Evolutionary conservation across 192 early-diverging fungal genomes (phyloP), one percentile per base, ranked within the genome.

Genomic region (Coemansia sp.): DNA sequence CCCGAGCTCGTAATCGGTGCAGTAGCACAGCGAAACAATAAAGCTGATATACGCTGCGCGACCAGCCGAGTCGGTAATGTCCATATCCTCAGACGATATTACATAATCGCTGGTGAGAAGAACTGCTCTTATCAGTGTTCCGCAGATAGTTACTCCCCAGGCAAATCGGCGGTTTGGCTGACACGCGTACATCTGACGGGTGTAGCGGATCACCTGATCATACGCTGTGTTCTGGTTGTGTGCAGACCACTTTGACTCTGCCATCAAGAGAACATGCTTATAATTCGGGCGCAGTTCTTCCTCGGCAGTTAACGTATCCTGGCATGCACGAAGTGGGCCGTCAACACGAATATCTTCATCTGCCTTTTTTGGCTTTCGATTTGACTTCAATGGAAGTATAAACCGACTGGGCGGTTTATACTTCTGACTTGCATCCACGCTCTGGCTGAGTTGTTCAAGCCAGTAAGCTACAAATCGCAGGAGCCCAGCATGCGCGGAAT

Each of bases 81-180:
- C 51, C 41, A 68, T 68, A 4, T 27, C 45, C n/a, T 14, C 14
- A 6, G 52, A 61, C 2, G 51, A 48, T 12, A 50, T 17, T 0
- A n/a, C n/a, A n/a, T n/a, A n/a, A n/a, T 25, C 50, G 10, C 23
- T 21, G 2, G 9, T 21, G 2, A 52, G 19, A 3, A 52, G 2
- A 21, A 52, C 24, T 4, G 12, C 17, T 11, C 50, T 17, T 21
- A 52, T 22, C 3, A 25, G 1, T 10, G 52, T 29, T 4, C 1
- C 8, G 27, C 27, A 29, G 0, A 54, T 54, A 11, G 60, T 57
- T 21, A 62, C 14, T 2, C 67, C 60, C 43, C 52, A 62, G 14
- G 35, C 55, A 41, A 69, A 69, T 17, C 67, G 60, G 17, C 52
- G 29, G 53, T 69, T 35, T 23, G 38, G 19, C 59, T 69, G 67